Conservation (phyloP, 768 basidiomycete species). For the Candolleomyces efflorescens region DNA sequence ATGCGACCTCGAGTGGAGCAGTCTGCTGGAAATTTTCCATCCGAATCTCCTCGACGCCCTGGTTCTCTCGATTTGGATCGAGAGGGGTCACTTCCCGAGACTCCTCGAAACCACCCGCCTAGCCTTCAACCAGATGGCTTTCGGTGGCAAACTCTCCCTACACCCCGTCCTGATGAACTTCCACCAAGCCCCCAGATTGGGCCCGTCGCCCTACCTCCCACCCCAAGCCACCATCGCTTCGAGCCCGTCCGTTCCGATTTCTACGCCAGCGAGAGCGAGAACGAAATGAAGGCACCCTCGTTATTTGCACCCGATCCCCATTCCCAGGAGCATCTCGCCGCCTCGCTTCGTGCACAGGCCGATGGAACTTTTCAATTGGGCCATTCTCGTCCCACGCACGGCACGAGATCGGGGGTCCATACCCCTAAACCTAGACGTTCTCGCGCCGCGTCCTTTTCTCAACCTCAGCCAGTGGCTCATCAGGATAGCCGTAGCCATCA, state of each 20-base stretch:
- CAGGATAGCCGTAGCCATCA: conserved; percentile 9
- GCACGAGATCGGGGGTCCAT: neutral
- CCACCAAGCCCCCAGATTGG: conserved; percentile 58
- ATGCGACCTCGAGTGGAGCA: conserved; percentile 51
- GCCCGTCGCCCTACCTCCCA: conserved; percentile 46
- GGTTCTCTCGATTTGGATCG: no score
- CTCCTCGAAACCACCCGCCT: conserved; percentile 31
- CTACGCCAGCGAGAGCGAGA: conserved; percentile 27
- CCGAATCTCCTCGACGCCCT: no score
- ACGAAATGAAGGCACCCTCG: conserved; percentile 7
- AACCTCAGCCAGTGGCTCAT: neutral
- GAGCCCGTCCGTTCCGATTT: conserved; percentile 18
- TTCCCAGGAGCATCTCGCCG: conserved; percentile 1
- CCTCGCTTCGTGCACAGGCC: neutral
- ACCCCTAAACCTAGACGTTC: conserved; percentile 1
- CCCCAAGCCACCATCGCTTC: conserved; percentile 27
- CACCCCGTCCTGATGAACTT: conserved; percentile 57
- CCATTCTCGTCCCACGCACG: neutral
- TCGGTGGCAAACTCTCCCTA: conserved; percentile 51
- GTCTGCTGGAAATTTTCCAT: conserved; percentile 5
- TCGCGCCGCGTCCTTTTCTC: conserved; percentile 7
- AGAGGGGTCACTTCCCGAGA: conserved; percentile 20
- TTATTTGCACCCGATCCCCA: conserved; percentile 7
- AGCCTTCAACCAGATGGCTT: conserved; percentile 19
- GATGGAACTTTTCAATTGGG: neutral